These are phyloP conservation scores for Geotrichum carabidarum DNA, from an alignment of 1,139 yeast genomes.

Conservation along the genomic window DNA sequence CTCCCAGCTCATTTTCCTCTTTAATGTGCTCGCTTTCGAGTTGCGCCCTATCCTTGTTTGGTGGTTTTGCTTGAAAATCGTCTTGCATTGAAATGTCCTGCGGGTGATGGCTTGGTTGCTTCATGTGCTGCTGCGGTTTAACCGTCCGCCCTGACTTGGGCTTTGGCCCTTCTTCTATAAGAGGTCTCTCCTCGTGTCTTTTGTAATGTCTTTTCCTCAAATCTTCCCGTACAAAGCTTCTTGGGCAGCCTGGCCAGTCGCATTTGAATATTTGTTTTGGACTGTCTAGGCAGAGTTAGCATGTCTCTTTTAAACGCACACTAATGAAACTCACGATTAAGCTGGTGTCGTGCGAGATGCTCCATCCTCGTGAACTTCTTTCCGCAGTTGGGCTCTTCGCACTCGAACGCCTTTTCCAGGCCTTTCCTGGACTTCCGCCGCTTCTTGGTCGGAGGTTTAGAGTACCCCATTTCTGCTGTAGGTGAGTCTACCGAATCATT, in stretches of 20 bases:
- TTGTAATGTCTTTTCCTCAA: slow-evolving; percentile 16
- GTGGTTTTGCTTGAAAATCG: no score
- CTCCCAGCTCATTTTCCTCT: not conserved
- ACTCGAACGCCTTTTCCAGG: slow-evolving; percentile 36
- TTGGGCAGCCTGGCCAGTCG: slow-evolving; percentile 17
- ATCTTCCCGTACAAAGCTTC: slow-evolving; percentile 19
- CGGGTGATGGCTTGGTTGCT: no score
- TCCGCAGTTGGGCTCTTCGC: slow-evolving; percentile 53
- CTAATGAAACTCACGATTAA: slow-evolving; percentile 13
- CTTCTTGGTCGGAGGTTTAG: slow-evolving; percentile 1
- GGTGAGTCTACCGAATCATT: not conserved
- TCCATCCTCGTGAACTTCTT: slow-evolving; percentile 55
- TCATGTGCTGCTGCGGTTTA: no score
- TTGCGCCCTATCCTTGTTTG: no score
- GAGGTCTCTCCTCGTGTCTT: slow-evolving; percentile 10
- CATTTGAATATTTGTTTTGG: slow-evolving; percentile 18
- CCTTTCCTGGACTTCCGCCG: slow-evolving; percentile 33
- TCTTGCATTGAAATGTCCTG: no score
- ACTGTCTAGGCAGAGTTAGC: slow-evolving; percentile 1
- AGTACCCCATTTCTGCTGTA: not conserved
- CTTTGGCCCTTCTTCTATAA: not conserved
- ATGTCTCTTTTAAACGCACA: no score
- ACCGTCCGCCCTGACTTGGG: not conserved
- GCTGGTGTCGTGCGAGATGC: slow-evolving; percentile 32
- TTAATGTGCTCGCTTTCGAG: not conserved